Evolutionary conservation across 306 rosid species (phyloP).

Genomic region (Quercus aquifolioides): DNA sequence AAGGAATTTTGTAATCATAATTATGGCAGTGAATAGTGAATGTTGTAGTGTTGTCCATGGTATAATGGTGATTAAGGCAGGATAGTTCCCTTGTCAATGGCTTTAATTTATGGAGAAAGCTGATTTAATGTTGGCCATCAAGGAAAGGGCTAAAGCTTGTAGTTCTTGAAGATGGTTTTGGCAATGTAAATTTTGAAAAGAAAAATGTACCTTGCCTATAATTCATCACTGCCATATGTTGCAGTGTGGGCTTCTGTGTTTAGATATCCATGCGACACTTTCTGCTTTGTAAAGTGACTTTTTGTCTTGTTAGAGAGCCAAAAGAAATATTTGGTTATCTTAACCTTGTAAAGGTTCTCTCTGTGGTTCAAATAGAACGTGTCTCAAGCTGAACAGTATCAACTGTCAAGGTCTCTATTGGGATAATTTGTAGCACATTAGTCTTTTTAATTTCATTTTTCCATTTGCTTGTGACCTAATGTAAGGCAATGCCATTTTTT

Average conservation of each 20-base stretch:
- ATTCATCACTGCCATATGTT: background rate
- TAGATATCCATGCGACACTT: background rate
- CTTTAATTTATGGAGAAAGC: background rate
- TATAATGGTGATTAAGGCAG: background rate
- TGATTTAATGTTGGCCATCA: background rate
- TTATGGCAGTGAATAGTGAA: background rate
- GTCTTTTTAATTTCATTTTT: background rate
- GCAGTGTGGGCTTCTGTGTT: background rate
- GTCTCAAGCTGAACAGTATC: background rate
- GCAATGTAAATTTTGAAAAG: background rate
- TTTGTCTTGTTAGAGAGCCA: background rate
- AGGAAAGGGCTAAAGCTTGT: background rate
- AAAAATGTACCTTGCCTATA: background rate
- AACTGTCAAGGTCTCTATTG: background rate
- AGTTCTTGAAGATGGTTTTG: background rate
- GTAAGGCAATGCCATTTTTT: constrained; percentile 15
- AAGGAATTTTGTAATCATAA: background rate
- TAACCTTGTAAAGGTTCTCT: background rate
- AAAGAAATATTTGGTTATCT: background rate
- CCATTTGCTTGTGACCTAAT: constrained; percentile 10
- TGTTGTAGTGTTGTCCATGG: background rate
- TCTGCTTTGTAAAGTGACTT: background rate
- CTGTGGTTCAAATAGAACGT: background rate
- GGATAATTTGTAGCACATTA: background rate
- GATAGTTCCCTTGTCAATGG: background rate